phyloP scores from a whole-genome alignment of 2,329 filamentous ascomycete genomes.

The Dactylella cylindrospora region DNA sequence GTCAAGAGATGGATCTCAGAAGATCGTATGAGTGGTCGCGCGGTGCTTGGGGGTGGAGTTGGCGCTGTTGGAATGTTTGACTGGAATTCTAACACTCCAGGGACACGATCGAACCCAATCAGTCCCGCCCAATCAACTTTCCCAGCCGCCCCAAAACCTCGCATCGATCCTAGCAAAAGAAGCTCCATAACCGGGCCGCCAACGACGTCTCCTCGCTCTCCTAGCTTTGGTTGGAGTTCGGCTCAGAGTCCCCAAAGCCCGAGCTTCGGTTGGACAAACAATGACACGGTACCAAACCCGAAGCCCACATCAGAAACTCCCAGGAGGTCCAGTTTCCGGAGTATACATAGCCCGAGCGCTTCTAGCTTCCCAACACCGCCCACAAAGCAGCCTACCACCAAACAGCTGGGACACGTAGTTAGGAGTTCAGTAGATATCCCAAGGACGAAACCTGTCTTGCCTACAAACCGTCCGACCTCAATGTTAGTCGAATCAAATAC shows the following conservation, averaged over 20 bases:
- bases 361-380: slow-evolving; percentile 3
- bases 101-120: slow-evolving; percentile 5
- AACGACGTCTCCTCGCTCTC: slow-evolving; percentile 18
- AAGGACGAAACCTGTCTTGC: slow-evolving; percentile 13
- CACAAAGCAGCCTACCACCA: slow-evolving; percentile 1
- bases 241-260: slow-evolving; percentile 22
- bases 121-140: slow-evolving; percentile 26
- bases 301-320: background rate
- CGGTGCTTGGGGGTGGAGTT: slow-evolving; percentile 24
- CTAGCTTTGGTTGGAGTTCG: slow-evolving; percentile 34
- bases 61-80: slow-evolving; percentile 41
- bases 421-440: slow-evolving; percentile 40
- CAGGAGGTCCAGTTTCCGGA: slow-evolving; percentile 4
- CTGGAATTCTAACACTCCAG: slow-evolving; percentile 47
- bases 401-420: slow-evolving; percentile 8
- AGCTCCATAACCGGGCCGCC: slow-evolving; percentile 10
- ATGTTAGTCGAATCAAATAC: slow-evolving; percentile 28
- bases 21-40: slow-evolving; percentile 30
- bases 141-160: slow-evolving; percentile 18
- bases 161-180: slow-evolving; percentile 23
- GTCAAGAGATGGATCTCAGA: slow-evolving; percentile 42
- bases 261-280: slow-evolving; percentile 25
- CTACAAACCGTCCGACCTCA: slow-evolving; percentile 22
- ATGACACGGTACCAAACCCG: background rate
- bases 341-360: slow-evolving; percentile 1